These are phyloP conservation scores for Drechslerella coelobrocha DNA, from an alignment of 2,329 filamentous ascomycete species.

Conservation along the genomic window DNA sequence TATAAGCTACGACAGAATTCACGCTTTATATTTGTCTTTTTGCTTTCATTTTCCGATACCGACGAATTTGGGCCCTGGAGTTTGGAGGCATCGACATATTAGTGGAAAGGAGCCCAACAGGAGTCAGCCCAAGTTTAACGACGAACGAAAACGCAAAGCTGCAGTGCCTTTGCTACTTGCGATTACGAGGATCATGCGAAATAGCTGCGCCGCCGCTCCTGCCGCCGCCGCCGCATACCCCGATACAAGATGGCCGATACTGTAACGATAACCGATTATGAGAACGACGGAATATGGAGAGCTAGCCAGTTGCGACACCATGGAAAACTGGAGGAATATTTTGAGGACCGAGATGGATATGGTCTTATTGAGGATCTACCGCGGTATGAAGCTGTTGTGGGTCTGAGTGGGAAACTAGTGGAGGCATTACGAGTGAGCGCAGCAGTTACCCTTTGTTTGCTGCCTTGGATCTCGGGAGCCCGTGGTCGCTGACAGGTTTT, in stretches of 20 bases:
- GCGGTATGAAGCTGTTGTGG: constrained; percentile 26
- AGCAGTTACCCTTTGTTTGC: neutral
- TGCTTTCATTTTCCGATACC: no score
- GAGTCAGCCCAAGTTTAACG: no score
- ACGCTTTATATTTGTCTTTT: no score
- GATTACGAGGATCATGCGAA: constrained; percentile 38
- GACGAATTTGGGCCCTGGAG: no score
- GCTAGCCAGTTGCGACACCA: neutral
- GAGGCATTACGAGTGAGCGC: constrained; percentile 17
- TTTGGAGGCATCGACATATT: no score
- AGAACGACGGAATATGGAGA: neutral
- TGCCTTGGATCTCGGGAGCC: neutral
- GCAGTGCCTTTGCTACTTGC: neutral
- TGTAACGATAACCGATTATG: constrained; percentile 30
- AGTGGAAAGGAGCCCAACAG: no score
- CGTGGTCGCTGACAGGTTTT: constrained; percentile 6
- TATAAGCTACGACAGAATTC: neutral
- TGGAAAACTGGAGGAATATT: constrained; percentile 13
- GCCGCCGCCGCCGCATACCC: constrained; percentile 40
- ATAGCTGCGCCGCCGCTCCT: constrained; percentile 25
- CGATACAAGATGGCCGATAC: constrained; percentile 50
- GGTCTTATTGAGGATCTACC: constrained; percentile 23
- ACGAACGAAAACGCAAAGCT: neutral
- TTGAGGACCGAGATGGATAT: constrained; percentile 9
- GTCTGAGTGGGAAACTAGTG: constrained; percentile 19